Base-by-base conservation (phyloP, 2,329 filamentous ascomycete genomes). In the Hirsutella minnesotensis region DNA sequence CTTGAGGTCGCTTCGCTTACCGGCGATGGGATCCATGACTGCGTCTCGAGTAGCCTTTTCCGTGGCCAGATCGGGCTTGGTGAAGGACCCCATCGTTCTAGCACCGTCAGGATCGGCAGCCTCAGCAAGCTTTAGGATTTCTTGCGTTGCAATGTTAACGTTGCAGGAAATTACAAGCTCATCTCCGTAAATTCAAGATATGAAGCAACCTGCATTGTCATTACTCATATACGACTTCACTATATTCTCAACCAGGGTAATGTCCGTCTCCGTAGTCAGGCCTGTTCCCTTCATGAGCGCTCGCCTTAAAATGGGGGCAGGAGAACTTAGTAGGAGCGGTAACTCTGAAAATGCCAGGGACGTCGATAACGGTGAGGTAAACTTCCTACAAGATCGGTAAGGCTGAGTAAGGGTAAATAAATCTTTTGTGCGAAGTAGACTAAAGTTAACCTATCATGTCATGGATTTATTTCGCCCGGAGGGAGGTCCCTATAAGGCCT, bases 21-120 rank as follows among this genome's bases (percentile, higher is more conserved):
- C 68, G 0, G 41, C 38, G 0, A 73, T 59, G 0, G 70, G 61
- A 4, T 72, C 60, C 3, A 67, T 54, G 1, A 68, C 56, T 1
- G 60, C 60, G 0, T 57, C 51, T 21, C 67, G 57, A 1, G 57
- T 65, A 0, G 58, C 58, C 0, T 53, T 44, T 38, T 75, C 70
- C 0, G 53, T 54, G 0, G 70, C 67, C 0, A 80, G 58, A 44
- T 83, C 79, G 0, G 75, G 71, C 48, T 81, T 82, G 0, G 77
- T 82, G 0, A 81, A 60, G 0, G 73, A 64, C 0, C 66, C 67
- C 8, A 74, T 52, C 0, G 69, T 74, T 0, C 70, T 48, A 4
- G 54, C 47, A 0, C 69, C 68, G 0, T 59, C 43, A 0, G 63
- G 60, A 12, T 74, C 71, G 0, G 45, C 58, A 0, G 58, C 55